Conservation (phyloP, 208 protist genomes). For the Leishmania tarentolae region DNA sequence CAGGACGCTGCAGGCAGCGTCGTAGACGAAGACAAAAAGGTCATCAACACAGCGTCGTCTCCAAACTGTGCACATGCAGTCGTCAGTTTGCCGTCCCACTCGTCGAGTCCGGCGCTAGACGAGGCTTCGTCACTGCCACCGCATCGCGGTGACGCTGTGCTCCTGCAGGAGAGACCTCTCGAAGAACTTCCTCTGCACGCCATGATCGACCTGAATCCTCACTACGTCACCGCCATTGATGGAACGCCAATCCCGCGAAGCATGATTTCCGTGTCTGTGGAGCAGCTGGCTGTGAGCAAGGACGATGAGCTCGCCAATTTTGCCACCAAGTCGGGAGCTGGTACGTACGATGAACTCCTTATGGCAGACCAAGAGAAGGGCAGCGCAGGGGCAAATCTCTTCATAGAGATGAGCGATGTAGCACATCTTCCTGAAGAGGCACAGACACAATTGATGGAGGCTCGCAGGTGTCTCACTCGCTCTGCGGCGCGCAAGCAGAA, state of each 20-base stretch:
- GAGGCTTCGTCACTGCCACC: not conserved
- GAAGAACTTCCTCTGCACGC: slow-evolving; percentile 28
- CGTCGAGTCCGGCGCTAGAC: not conserved
- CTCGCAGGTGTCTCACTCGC: slow-evolving; percentile 25
- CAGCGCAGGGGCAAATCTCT: slow-evolving; percentile 28
- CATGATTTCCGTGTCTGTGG: slow-evolving; percentile 68
- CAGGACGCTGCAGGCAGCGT: not conserved
- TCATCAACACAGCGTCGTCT: not conserved
- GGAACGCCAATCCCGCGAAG: slow-evolving; percentile 77
- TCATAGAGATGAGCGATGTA: slow-evolving; percentile 38
- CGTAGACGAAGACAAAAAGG: not conserved
- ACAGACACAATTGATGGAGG: slow-evolving; percentile 22
- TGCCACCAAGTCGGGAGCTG: slow-evolving; percentile 60
- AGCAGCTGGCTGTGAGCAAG: slow-evolving; percentile 53
- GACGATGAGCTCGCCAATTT: slow-evolving; percentile 76
- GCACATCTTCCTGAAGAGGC: slow-evolving; percentile 48
- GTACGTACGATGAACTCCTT: slow-evolving; percentile 73
- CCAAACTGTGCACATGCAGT: not conserved
- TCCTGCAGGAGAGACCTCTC: slow-evolving; percentile 4
- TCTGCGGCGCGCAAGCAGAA: slow-evolving; percentile 44
- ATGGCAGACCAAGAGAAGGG: slow-evolving; percentile 31
- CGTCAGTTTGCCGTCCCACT: not conserved
- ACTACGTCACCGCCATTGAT: slow-evolving; percentile 74
- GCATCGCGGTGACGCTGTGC: not conserved
- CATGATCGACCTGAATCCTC: slow-evolving; percentile 39